Base-by-base conservation (phyloP, 306 rosid genomes). In the Trifolium repens region DNA sequence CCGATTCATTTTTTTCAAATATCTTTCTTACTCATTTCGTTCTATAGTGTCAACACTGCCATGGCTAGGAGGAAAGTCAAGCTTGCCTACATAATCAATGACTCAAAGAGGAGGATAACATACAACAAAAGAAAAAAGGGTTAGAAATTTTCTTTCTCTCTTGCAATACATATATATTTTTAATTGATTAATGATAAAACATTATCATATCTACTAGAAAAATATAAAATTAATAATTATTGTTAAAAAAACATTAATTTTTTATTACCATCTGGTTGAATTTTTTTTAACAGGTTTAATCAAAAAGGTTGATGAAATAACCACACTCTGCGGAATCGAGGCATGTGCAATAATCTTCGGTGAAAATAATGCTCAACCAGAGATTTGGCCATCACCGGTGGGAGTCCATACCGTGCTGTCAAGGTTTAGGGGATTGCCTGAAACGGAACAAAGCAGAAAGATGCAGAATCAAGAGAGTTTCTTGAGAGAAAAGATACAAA, bases 331-430 rank as follows among this genome's bases (percentile, higher is more conserved):
- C 63, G 79, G 64, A 15, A 37, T 80, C 7, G 78, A 80, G 0
- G 85, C 85, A 3, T 84, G 83, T 69, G 82, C 73, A 16, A 55
- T 80, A 32, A 14, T 84, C 4, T 84, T 62, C 2, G 13, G 30
- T 14, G 53, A 50, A 60, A 14, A 60, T 46, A 67, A 77, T 26
- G 7, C 74, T 54, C 62, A 63, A 15, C 78, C 82, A 14, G 72
- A 73, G 67, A 62, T 84, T 17, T 80, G 85, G 85, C 83, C 87
- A 24, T 77, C 78, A 10, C 14, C 35, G 0, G 1, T 0, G 7
- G 72, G 5, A 7, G 74, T 7, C 3, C 40, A 9, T 4, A 30
- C 49, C 5, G 53, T 71, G 27, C 2, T 84, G 0, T 8, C 39
- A 0, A 69, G 22, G 82, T 80, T 77, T 35, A 30, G 1, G 24